Evolutionary conservation across 306 rosid species (phyloP).

Genomic region (Rubus parviflorus): DNA sequence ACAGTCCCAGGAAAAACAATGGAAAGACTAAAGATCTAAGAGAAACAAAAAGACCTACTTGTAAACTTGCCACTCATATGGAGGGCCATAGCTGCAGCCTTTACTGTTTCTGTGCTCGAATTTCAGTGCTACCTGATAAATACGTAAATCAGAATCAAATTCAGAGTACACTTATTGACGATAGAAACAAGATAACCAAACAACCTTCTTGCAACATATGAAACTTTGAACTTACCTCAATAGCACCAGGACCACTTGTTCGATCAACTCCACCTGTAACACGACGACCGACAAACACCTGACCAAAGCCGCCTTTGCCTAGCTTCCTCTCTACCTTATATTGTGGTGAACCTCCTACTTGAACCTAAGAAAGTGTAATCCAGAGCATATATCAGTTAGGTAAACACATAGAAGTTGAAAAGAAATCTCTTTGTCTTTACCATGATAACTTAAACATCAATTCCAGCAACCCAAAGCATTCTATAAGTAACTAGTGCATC

Average conservation of each 20-base stretch:
- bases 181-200: background rate
- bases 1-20: background rate
- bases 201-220: background rate
- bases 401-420: background rate
- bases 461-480: background rate
- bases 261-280: conserved; percentile 78
- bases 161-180: background rate
- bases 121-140: conserved; percentile 87
- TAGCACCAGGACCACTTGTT: conserved; percentile 63
- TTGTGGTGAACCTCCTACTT: conserved; percentile 85
- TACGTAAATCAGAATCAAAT: conserved; percentile 17
- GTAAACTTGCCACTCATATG: conserved; percentile 99
- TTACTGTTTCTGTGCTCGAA: conserved; percentile 96
- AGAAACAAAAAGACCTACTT: conserved; percentile 48
- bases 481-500: background rate
- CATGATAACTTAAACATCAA: background rate
- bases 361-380: conserved; percentile 46
- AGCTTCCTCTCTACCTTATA: conserved; percentile 80
- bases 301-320: conserved; percentile 96
- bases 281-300: conserved; percentile 88
- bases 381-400: background rate
- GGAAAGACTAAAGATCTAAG: conserved; percentile 6
- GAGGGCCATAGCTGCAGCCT: conserved; percentile 94
- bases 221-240: conserved; percentile 53
- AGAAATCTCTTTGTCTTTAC: background rate